phyloP scores from a whole-genome alignment of 106 monocot genomes.

The Vanilla planifolia region DNA sequence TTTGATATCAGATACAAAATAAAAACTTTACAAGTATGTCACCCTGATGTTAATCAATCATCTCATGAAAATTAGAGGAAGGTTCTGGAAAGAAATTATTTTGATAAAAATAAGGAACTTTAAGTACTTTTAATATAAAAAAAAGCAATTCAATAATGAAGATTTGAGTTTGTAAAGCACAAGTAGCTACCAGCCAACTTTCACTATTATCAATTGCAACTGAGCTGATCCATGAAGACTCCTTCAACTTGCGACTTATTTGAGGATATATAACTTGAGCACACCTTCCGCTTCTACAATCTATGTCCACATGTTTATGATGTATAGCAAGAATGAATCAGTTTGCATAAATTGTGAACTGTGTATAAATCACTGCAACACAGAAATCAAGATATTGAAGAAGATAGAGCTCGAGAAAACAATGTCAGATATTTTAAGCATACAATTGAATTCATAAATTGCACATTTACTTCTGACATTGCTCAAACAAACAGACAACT shows the following conservation, averaged over 20 bases:
- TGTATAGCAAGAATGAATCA: not conserved
- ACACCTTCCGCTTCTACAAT: conserved; percentile 85
- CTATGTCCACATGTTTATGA: conserved; percentile 23
- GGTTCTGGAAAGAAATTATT: not conserved
- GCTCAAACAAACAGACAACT: too few relatives aligned
- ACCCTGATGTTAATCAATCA: too few relatives aligned
- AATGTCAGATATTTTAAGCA: not conserved
- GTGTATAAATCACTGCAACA: not conserved
- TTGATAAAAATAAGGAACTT: not conserved
- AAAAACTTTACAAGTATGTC: too few relatives aligned
- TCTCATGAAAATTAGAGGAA: too few relatives aligned
- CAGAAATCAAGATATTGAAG: not conserved
- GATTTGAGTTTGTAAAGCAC: too few relatives aligned
- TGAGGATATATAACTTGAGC: conserved; percentile 53
- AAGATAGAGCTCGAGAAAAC: not conserved
- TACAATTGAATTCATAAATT: not conserved
- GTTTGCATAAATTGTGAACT: not conserved
- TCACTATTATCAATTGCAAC: conserved; percentile 72
- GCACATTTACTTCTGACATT: too few relatives aligned
- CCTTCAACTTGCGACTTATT: conserved; percentile 27
- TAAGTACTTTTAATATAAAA: not conserved
- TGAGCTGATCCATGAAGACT: conserved; percentile 68
- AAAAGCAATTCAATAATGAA: too few relatives aligned
- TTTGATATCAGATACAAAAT: too few relatives aligned
- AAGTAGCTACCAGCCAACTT: conserved; percentile 83